A percentile compares a stretch with the other conserved stretches of the same genome.
These are phyloP conservation scores for Aquilaria agallochum DNA, from an alignment of 441 rosid species.

Conservation along the genomic window DNA sequence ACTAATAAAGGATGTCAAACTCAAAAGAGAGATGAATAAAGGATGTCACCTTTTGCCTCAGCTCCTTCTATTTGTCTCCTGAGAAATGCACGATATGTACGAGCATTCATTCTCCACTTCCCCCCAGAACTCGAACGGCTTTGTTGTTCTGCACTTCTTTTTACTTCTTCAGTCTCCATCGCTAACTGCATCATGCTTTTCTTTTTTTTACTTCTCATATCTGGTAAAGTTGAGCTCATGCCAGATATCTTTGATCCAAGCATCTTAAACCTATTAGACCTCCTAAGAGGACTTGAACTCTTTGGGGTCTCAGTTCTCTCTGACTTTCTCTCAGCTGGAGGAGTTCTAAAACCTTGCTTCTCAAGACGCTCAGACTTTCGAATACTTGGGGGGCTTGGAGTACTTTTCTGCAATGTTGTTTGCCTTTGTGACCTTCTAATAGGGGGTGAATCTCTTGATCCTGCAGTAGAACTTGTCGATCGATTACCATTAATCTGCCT, in stretches of 20 bases:
- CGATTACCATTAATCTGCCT: conserved; percentile 35
- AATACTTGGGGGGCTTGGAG: conserved; percentile 28
- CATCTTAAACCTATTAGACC: conserved; percentile 56
- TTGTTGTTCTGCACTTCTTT: conserved; percentile 15
- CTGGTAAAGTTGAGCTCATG: conserved; percentile 22
- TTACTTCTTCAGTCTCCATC: conserved; percentile 30
- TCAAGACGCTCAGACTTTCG: conserved; percentile 55
- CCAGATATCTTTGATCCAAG: conserved; percentile 35
- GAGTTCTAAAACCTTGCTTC: conserved; percentile 32
- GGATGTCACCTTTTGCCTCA: conserved; percentile 11
- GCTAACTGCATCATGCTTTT: conserved; percentile 33
- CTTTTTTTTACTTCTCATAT: conserved; percentile 29
- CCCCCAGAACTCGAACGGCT: conserved; percentile 8
- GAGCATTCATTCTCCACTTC: conserved; percentile 15
- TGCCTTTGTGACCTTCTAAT: conserved; percentile 55
- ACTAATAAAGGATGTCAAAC: conserved; percentile 2
- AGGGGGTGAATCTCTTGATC: conserved; percentile 25
- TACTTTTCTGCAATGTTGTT: conserved; percentile 25
- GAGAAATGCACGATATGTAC: conserved; percentile 5
- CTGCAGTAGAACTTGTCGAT: conserved; percentile 19
- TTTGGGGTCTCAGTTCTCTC: conserved; percentile 38
- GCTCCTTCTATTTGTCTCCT: not conserved
- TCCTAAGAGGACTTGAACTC: conserved; percentile 40
- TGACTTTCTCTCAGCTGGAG: conserved; percentile 33
- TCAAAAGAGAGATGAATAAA: not conserved